phyloP scores from a whole-genome alignment of 2,329 filamentous ascomycete species.

The Eutypella sp. region DNA sequence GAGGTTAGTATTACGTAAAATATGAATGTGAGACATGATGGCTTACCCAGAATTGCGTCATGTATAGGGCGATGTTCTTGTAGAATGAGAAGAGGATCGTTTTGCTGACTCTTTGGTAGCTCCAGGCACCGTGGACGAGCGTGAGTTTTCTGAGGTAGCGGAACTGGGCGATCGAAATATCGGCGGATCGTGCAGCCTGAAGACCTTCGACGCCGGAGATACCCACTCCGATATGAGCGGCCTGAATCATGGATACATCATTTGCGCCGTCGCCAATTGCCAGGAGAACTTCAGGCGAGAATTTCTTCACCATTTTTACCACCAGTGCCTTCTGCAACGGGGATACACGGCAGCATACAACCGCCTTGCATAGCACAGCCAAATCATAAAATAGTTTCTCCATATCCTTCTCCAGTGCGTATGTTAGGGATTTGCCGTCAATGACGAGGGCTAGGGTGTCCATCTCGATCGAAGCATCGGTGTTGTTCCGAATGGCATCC shows the following conservation, averaged over 20 bases:
- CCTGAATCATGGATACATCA: slow-evolving; percentile 99
- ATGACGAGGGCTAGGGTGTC: slow-evolving; percentile 90
- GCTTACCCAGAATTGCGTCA: slow-evolving; percentile 98
- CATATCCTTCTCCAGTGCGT: slow-evolving; percentile 84
- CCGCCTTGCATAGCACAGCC: slow-evolving; percentile 95
- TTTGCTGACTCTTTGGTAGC: slow-evolving; percentile 94
- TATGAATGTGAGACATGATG: neutral
- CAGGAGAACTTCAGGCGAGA: slow-evolving; percentile 84
- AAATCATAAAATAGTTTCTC: slow-evolving; percentile 92
- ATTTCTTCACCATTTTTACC: slow-evolving; percentile 94
- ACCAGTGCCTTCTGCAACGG: slow-evolving; percentile 95
- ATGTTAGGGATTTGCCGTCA: slow-evolving; percentile 93
- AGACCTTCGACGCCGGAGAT: slow-evolving; percentile 97
- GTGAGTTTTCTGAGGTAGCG: slow-evolving; percentile 89
- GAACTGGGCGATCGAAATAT: slow-evolving; percentile 95
- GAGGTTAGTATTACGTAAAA: slow-evolving; percentile 17
- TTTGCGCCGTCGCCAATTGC: slow-evolving; percentile 98
- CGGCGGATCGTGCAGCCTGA: slow-evolving; percentile 90
- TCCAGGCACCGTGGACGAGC: slow-evolving; percentile 94
- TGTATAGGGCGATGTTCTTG: slow-evolving; percentile 97
- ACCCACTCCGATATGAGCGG: slow-evolving; percentile 93
- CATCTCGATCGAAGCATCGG: slow-evolving; percentile 68
- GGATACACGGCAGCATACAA: slow-evolving; percentile 96
- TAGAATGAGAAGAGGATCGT: slow-evolving; percentile 98
- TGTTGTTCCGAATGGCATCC: slow-evolving; percentile 81